Conservation (phyloP, 179 eudicot species). For the Beta corolliflora region DNA sequence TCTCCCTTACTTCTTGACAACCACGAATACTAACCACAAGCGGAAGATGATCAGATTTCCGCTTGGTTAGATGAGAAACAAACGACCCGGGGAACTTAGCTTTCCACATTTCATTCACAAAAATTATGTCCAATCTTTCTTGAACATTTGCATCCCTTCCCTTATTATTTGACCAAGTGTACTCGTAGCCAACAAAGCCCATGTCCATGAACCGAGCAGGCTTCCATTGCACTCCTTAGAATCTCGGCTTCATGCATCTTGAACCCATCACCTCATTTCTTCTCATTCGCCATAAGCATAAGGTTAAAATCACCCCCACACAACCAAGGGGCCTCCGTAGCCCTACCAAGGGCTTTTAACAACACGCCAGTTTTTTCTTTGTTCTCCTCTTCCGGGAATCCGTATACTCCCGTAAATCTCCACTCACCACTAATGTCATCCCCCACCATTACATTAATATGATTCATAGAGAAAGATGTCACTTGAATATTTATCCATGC, state of each 20-base stretch:
- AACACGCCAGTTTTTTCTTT: not conserved
- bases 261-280: not conserved
- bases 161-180: not conserved
- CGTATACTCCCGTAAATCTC: not conserved
- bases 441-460: too few relatives aligned
- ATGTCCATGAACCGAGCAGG: not conserved
- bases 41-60: not conserved
- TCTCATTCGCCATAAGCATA: not conserved
- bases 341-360: not conserved
- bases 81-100: not conserved
- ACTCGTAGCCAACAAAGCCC: not conserved
- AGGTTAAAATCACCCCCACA: constrained; percentile 8
- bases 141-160: not conserved
- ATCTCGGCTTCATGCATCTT: too few relatives aligned
- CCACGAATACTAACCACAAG: not conserved
- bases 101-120: not conserved
- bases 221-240: not conserved
- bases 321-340: not conserved
- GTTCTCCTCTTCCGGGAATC: not conserved
- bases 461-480: too few relatives aligned
- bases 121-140: not conserved
- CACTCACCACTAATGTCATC: not conserved
- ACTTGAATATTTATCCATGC: too few relatives aligned
- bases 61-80: too few relatives aligned
- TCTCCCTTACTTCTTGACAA: not conserved